These are phyloP conservation scores for Pouteria glomerata DNA, from an alignment of 148 eudicot genomes.

Conservation along the genomic window DNA sequence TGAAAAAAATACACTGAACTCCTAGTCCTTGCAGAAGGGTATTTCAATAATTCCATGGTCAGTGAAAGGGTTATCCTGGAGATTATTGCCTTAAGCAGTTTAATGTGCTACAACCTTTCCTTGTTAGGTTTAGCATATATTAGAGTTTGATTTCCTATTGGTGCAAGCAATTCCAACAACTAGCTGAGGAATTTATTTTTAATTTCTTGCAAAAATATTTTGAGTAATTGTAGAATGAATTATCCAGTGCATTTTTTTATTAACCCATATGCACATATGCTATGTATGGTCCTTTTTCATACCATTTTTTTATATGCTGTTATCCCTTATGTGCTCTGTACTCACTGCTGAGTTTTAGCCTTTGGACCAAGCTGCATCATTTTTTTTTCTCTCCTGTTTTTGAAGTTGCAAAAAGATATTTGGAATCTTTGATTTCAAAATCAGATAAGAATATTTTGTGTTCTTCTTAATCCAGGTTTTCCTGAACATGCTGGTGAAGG, in stretches of 20 bases:
- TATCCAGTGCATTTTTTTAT: not conserved
- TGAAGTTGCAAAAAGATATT: not conserved
- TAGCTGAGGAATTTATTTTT: not conserved
- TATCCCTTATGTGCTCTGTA: not conserved
- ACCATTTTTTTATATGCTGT: not conserved
- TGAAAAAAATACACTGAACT: too few species aligned
- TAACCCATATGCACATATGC: not conserved
- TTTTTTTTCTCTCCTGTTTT: not conserved
- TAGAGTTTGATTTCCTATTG: not conserved
- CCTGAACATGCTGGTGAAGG: constrained; percentile 89
- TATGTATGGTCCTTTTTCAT: not conserved
- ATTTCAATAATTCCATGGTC: too few species aligned
- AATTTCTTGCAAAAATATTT: not conserved
- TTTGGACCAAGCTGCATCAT: not conserved
- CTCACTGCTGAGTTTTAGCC: not conserved
- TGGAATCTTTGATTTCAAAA: not conserved
- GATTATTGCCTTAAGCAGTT: not conserved
- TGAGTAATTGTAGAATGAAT: not conserved
- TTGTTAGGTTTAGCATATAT: not conserved
- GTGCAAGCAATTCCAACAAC: not conserved
- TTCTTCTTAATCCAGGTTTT: constrained; percentile 59
- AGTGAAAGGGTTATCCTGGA: too few species aligned
- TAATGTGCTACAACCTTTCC: not conserved
- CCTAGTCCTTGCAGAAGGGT: too few species aligned
- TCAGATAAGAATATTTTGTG: not conserved